phyloP scores from a whole-genome alignment of 768 basidiomycete genomes.

The Boletus patriciae region DNA sequence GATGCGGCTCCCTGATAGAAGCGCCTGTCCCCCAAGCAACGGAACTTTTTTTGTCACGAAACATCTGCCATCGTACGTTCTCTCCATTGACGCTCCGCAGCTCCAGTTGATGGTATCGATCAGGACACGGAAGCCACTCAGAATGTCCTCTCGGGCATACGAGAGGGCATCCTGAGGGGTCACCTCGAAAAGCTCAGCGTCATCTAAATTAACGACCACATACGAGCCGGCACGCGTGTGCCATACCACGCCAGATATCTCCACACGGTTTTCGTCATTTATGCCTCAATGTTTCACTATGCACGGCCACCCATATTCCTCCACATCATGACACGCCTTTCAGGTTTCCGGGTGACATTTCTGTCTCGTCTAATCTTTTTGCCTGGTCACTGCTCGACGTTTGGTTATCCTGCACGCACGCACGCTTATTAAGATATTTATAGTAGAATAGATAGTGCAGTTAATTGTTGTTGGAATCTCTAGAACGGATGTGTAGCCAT shows the following conservation, averaged over 20 bases:
- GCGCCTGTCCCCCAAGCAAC: constrained; percentile 52
- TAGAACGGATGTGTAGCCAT: too few species aligned
- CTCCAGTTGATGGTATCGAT: background rate
- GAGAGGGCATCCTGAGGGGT: constrained; percentile 40
- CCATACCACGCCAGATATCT: background rate
- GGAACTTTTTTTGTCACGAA: constrained; percentile 67
- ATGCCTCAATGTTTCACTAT: background rate
- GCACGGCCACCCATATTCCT: background rate
- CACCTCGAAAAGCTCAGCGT: constrained; percentile 35
- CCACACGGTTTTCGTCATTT: background rate
- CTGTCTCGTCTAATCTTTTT: too few species aligned
- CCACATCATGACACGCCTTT: background rate
- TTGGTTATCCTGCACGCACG: too few species aligned
- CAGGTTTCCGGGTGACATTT: too few species aligned
- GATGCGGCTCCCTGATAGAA: constrained; percentile 37
- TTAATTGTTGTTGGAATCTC: too few species aligned
- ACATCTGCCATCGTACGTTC: constrained; percentile 66
- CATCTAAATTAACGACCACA: constrained; percentile 18
- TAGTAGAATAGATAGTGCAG: too few species aligned
- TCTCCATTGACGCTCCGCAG: background rate
- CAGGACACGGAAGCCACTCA: constrained; percentile 43
- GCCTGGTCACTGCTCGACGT: too few species aligned
- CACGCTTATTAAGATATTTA: too few species aligned
- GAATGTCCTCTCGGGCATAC: constrained; percentile 40
- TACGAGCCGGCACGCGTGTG: background rate